Evolutionary conservation across 1,139 yeast species (phyloP), one percentile per base, ranked within the genome.

Genomic region (Meyerozyma athensensis): DNA sequence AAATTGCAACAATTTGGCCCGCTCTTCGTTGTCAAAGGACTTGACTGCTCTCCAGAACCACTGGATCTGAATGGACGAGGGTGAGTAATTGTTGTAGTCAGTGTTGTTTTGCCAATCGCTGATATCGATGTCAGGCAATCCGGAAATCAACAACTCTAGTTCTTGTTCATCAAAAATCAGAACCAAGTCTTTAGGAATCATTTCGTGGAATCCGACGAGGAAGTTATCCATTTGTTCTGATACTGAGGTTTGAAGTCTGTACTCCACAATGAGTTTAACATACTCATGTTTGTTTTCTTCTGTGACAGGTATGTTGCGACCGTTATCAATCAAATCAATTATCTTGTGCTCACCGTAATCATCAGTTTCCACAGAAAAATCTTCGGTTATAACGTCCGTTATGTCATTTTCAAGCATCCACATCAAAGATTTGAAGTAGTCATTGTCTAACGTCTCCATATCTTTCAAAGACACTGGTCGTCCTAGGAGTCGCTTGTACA

Each of bases 11-110:
- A 94, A 65, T 54, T 90, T 89, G 14, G 98, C 99, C 39, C 96
- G 74, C 56, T 92, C 97, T 58, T 92, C 98, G 31, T 79, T 79
- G 54, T 89, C 97, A 62, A 92, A 92, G 1, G 97, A 86, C 52
- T 89, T 79, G 12, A 94, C 97, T 1, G 97, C 97, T 56, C 97
- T 74, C 99, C 99, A 94, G 64, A 92, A 94, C 89, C 97, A 92
- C 55, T 85, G 90, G 43, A 94, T 82, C 56, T 90, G 97, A 30
- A 86, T 80, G 3, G 96, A 86, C 1, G 87, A 76, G 2, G 94
- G 75, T 0, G 90, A 77, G 58, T 92, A 94, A 56, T 90, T 92
- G 42, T 77, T 83, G 61, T 94, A 92, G 2, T 70, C 72, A 1
- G 96, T 77, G 57, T 92, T 85, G 52, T 78, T 81, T 50, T 86